These are phyloP conservation scores for Cyclaneusma minus DNA, from an alignment of 2,329 filamentous ascomycete genomes.

Conservation along the genomic window DNA sequence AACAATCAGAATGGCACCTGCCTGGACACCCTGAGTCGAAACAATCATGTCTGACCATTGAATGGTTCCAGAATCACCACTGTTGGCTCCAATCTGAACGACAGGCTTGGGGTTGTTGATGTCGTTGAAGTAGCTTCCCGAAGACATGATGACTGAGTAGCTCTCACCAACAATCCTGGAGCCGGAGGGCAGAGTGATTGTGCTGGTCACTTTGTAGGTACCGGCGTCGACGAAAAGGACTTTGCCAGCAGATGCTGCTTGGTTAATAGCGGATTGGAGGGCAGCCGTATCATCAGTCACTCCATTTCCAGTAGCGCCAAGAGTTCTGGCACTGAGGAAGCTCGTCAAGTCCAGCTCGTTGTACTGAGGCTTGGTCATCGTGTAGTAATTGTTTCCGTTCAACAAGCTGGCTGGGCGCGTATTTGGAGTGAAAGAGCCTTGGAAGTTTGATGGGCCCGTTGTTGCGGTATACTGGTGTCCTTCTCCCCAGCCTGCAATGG, in stretches of 20 bases:
- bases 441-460: conserved; percentile 22
- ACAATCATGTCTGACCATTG: conserved; percentile 51
- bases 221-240: conserved; percentile 42
- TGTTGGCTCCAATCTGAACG: conserved; percentile 31
- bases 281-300: conserved; percentile 42
- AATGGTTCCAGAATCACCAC: conserved; percentile 39
- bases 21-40: conserved; percentile 38
- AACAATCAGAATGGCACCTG: conserved; percentile 46
- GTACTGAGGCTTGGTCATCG: conserved; percentile 39
- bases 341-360: conserved; percentile 19
- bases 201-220: conserved; percentile 33
- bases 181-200: conserved; percentile 29
- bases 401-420: conserved; percentile 26
- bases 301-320: conserved; percentile 34
- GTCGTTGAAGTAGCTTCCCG: conserved; percentile 28
- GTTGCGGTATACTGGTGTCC: conserved; percentile 52
- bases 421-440: conserved; percentile 26
- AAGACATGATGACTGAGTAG: conserved; percentile 24
- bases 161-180: conserved; percentile 22
- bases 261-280: conserved; percentile 38
- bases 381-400: conserved; percentile 29
- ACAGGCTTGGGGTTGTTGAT: conserved; percentile 28
- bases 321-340: conserved; percentile 27
- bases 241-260: conserved; percentile 28
- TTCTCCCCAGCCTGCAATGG: conserved; percentile 59